Conservation (phyloP, 2,329 filamentous ascomycete species). For the Cladophialophora yegresii region DNA sequence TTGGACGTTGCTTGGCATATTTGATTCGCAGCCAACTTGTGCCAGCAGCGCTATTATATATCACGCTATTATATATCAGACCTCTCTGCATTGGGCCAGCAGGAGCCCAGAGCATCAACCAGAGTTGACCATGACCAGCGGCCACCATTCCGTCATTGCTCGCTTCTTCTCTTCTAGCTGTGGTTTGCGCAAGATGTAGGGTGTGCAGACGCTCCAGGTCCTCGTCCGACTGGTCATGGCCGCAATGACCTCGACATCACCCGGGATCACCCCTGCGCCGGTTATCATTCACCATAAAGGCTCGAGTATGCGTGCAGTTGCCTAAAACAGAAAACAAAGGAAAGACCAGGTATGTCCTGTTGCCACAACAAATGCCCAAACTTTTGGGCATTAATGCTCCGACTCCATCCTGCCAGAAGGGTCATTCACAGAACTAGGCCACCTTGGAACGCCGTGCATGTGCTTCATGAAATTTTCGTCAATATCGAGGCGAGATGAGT, state of each 20-base stretch:
- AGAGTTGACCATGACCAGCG: not conserved
- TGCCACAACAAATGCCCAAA: slow-evolving; percentile 2
- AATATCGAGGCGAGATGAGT: slow-evolving; percentile 12
- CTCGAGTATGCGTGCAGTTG: slow-evolving; percentile 4
- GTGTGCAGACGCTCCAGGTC: not conserved
- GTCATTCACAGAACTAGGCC: not conserved
- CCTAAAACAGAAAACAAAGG: slow-evolving; percentile 9
- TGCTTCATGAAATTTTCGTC: slow-evolving; percentile 21
- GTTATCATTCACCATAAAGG: not conserved
- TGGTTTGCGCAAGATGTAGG: not conserved
- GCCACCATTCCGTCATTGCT: not conserved
- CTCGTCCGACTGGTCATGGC: not conserved
- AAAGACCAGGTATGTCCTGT: slow-evolving; percentile 8
- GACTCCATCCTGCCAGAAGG: not conserved
- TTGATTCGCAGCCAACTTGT: not conserved
- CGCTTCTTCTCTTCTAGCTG: not conserved
- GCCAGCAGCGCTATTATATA: not conserved
- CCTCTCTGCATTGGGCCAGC: not conserved
- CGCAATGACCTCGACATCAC: not conserved
- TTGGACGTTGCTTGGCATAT: not conserved
- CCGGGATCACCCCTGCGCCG: not conserved
- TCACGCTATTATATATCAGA: not conserved
- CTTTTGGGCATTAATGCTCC: not conserved
- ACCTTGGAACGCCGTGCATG: slow-evolving; percentile 16
- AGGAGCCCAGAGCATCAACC: not conserved